phyloP scores from a whole-genome alignment of 2,329 filamentous ascomycete species.

The Alternaria burnsii region DNA sequence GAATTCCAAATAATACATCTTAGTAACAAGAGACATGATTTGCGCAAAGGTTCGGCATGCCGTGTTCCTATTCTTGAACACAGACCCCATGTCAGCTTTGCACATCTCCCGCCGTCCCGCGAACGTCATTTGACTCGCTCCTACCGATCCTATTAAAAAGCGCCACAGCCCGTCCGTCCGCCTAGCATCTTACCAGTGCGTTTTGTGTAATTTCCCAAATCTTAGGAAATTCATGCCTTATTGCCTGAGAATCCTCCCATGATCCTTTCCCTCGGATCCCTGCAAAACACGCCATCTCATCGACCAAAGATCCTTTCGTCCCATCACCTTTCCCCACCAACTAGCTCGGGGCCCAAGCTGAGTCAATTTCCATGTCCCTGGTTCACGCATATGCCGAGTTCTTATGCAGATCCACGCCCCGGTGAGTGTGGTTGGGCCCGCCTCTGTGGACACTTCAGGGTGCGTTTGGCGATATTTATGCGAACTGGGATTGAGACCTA shows the following conservation, averaged over 20 bases:
- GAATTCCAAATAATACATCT: not conserved
- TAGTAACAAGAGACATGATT: not conserved
- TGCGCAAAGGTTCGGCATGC: not conserved
- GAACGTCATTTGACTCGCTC: constrained; percentile 7
- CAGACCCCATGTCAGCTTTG: constrained; percentile 3
- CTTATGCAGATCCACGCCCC: constrained; percentile 7
- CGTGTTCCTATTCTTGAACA: not conserved
- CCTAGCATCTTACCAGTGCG: not conserved
- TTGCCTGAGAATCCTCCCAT: not conserved
- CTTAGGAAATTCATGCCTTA: constrained; percentile 4
- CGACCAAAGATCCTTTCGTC: constrained; percentile 3
- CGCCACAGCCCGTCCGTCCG: not conserved
- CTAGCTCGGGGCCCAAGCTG: not conserved
- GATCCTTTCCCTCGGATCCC: not conserved
- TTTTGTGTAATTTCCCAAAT: constrained; percentile 4
- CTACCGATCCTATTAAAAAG: not conserved
- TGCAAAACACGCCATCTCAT: constrained; percentile 4
- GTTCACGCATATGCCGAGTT: constrained; percentile 1
- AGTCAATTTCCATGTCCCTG: constrained; percentile 5
- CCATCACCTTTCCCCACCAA: not conserved
- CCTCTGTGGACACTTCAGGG: constrained; percentile 4
- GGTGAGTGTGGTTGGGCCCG: not conserved
- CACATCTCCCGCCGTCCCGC: constrained; percentile 11
- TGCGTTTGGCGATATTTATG: constrained; percentile 13
- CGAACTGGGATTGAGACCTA: constrained; percentile 8